Evolutionary conservation across 2,329 filamentous ascomycete genomes (phyloP), one percentile per base, ranked within the genome.

Genomic region (Trichoderma cornu-damae): DNA sequence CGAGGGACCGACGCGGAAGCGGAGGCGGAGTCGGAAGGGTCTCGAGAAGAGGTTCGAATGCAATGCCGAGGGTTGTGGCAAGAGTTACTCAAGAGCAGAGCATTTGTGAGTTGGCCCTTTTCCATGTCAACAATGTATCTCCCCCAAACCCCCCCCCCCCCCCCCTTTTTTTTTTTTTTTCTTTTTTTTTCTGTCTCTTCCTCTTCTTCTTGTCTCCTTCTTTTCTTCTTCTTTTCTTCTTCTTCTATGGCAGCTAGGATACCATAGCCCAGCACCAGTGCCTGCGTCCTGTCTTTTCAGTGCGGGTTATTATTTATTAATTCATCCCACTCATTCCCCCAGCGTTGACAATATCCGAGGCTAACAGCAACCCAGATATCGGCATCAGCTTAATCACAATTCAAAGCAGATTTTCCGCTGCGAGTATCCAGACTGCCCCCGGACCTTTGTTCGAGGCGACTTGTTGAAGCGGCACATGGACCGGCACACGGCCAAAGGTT

Each of bases 391-490:
- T 64, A 99, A 99, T 70, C 94, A 97, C 74, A 88, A 89, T 58
- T 93, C 93, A 16, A 96, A 96, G 74, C 90, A 95, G 69, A 96
- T 96, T 56, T 97, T 96, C 70, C 84, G 85, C 67, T 97, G 94
- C 77, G 90, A 95, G 68, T 96, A 92, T 66, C 89, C 90, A 18
- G 90, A 92, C 68, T 99, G 94, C 72, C 84, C 86, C 60, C 87
- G 93, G 51, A 87, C 89, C 30, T 99, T 97, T 74, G 93, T 97
- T 58, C 86, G 94, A 61, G 90, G 95, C 63, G 94, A 99, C 71
- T 79, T 99, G 59, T 91, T 94, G 69, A 88, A 94, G 67, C 86
- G 89, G 40, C 89, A 94, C 72, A 83, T 86, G 68, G 89, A 93
- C 69, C 83, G 89, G 42, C 89, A 93, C 72, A 89, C 85, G 11